Conservation (phyloP, 306 rosid genomes). For the Dryas octopetala region DNA sequence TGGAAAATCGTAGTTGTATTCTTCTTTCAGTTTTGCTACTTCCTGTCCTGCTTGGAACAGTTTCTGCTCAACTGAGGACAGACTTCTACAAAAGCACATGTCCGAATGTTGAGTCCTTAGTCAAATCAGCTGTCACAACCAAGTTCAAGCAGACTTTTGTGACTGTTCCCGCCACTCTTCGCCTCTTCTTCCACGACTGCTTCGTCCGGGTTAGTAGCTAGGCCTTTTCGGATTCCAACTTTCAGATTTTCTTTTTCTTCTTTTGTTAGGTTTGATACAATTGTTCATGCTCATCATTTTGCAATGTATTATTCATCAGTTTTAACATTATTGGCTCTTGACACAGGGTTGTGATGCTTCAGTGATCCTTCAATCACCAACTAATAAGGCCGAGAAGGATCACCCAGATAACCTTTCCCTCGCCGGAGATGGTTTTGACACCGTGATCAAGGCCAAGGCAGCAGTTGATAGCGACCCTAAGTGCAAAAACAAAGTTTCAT, state of each 20-base stretch:
- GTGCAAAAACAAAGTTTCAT: constrained; percentile 44
- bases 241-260: too few species aligned
- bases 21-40: constrained; percentile 23
- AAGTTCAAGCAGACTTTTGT: constrained; percentile 48
- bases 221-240: not conserved
- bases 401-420: constrained; percentile 43
- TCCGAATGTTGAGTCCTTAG: constrained; percentile 43
- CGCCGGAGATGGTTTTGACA: constrained; percentile 49
- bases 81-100: constrained; percentile 38
- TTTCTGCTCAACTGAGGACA: constrained; percentile 33
- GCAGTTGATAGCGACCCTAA: constrained; percentile 32
- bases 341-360: constrained; percentile 47
- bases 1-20: constrained; percentile 31
- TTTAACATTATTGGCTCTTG: not conserved
- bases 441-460: constrained; percentile 47
- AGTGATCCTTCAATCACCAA: constrained; percentile 32
- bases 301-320: too few species aligned
- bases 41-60: constrained; percentile 18
- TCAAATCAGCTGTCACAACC: constrained; percentile 28
- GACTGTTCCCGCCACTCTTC: constrained; percentile 43
- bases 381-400: constrained; percentile 40
- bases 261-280: not conserved
- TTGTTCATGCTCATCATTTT: not conserved
- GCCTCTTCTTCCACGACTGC: constrained; percentile 49
- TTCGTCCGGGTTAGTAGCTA: constrained; percentile 34